phyloP scores from a whole-genome alignment of 2,329 filamentous ascomycete genomes.

The Ustulina deusta region DNA sequence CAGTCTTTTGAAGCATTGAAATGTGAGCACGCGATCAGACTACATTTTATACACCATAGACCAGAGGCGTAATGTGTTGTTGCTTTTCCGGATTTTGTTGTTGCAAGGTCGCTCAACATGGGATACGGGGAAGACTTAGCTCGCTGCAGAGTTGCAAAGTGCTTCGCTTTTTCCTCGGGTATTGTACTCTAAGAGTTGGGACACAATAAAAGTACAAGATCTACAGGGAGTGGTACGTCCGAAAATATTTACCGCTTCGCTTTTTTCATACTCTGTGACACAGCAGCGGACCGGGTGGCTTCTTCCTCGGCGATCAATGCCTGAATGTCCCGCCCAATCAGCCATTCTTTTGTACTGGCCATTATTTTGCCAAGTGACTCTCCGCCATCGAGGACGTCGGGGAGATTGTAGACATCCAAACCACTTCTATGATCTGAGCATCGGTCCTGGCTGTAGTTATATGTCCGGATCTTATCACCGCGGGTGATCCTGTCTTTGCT shows the following conservation, averaged over 20 bases:
- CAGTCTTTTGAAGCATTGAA: neutral
- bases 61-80: neutral
- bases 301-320: constrained; percentile 74
- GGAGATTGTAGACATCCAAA: constrained; percentile 81
- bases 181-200: constrained; percentile 12
- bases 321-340: constrained; percentile 79
- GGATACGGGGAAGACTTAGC: neutral
- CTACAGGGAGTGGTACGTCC: constrained; percentile 3
- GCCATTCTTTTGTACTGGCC: constrained; percentile 81
- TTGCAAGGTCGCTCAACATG: neutral
- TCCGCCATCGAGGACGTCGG: constrained; percentile 81
- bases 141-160: neutral
- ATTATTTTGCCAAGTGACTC: constrained; percentile 80
- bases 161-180: constrained; percentile 5
- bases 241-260: constrained; percentile 32
- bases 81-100: neutral
- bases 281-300: constrained; percentile 56
- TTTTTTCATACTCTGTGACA: constrained; percentile 46
- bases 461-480: constrained; percentile 93
- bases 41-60: neutral
- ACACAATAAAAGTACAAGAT: constrained; percentile 17
- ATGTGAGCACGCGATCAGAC: neutral
- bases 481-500: constrained; percentile 85
- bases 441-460: constrained; percentile 80
- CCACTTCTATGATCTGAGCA: constrained; percentile 91